These are phyloP conservation scores for Paraleonurus japonicus DNA, from an alignment of 257 asterid species.

Conservation along the genomic window DNA sequence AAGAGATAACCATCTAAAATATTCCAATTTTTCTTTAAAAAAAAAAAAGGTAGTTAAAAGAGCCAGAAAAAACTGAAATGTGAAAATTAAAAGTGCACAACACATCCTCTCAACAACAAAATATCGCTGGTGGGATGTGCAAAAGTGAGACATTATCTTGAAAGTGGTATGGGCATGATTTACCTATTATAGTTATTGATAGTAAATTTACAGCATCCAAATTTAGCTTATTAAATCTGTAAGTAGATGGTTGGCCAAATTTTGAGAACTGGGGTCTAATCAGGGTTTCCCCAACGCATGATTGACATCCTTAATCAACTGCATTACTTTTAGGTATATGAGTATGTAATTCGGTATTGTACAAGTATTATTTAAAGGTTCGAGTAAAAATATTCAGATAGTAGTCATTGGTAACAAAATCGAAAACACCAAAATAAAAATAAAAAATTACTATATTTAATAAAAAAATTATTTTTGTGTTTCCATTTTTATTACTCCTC, in stretches of 20 bases:
- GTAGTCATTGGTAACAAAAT: too few species aligned
- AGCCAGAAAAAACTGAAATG: neutral
- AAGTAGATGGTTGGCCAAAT: slow-evolving; percentile 10
- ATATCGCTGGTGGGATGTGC: slow-evolving; percentile 15
- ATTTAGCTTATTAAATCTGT: slow-evolving; percentile 15
- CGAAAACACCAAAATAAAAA: too few species aligned
- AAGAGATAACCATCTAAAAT: neutral
- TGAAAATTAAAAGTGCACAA: slow-evolving; percentile 13
- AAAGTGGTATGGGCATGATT: slow-evolving; percentile 19
- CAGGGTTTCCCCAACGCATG: neutral
- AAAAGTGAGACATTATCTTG: slow-evolving; percentile 28
- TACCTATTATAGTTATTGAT: slow-evolving; percentile 23
- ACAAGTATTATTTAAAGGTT: too few species aligned
- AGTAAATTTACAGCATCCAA: slow-evolving; percentile 32
- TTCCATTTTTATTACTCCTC: too few species aligned
- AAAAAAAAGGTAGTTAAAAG: neutral
- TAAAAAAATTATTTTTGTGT: too few species aligned
- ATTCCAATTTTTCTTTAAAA: too few species aligned
- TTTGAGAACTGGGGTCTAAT: neutral
- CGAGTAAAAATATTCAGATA: too few species aligned
- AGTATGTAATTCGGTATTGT: neutral
- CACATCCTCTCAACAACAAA: neutral
- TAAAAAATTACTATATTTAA: too few species aligned
- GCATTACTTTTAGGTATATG: neutral
- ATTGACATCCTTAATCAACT: neutral